Conservation (phyloP, 1,139 yeast genomes). For the Yamadazyma friedrichii region DNA sequence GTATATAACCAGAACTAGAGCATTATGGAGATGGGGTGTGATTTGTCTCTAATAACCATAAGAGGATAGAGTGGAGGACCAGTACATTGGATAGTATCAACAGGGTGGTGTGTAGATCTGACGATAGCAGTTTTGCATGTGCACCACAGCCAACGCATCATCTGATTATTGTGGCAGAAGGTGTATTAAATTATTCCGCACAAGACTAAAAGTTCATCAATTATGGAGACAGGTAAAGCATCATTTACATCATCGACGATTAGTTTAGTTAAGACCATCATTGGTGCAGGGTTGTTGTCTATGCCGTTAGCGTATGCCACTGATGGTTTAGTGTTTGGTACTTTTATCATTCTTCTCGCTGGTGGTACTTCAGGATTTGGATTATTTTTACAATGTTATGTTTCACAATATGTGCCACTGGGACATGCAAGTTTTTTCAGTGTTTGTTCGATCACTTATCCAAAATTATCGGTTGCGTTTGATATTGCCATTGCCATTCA, state of each 20-base stretch:
- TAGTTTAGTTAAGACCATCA: slow-evolving; percentile 67
- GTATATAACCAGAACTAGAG: slow-evolving; percentile 7
- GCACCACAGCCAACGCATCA: too few species aligned
- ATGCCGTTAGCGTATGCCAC: slow-evolving; percentile 86
- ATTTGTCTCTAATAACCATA: too few species aligned
- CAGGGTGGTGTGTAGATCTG: too few species aligned
- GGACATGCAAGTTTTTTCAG: slow-evolving; percentile 87
- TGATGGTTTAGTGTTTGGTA: slow-evolving; percentile 78
- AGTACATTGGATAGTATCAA: too few species aligned
- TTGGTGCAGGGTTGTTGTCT: slow-evolving; percentile 92
- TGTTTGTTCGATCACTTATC: slow-evolving; percentile 80
- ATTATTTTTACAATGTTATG: slow-evolving; percentile 71
- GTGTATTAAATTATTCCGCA: too few species aligned
- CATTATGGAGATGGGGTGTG: neutral
- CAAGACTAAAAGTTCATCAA: too few species aligned
- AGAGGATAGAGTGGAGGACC: too few species aligned
- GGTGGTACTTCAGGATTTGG: slow-evolving; percentile 82
- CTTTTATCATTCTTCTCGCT: slow-evolving; percentile 62
- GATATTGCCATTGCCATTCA: slow-evolving; percentile 87
- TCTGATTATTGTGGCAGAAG: too few species aligned
- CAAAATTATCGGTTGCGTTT: slow-evolving; percentile 75
- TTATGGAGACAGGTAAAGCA: slow-evolving; percentile 13
- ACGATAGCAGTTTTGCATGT: too few species aligned
- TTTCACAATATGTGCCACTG: slow-evolving; percentile 63
- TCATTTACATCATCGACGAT: slow-evolving; percentile 51